Base-by-base conservation (phyloP, 129 eudicot species). In the Centrapalus pauciflorus region DNA sequence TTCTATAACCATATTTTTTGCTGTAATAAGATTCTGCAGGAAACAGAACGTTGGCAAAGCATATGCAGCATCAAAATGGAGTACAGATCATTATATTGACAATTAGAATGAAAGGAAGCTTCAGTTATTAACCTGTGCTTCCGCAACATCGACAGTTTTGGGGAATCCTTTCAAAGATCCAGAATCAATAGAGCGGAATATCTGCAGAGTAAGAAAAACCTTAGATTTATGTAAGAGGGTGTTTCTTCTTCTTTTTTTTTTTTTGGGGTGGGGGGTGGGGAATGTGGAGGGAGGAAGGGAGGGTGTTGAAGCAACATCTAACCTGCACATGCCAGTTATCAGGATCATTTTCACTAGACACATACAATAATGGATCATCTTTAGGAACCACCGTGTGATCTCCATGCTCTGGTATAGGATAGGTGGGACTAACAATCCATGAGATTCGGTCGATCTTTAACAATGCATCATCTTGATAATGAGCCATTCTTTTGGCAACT, bases 241-340 rank as follows among this genome's bases (percentile, higher is more conserved):
- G 23, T 21, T n/a, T n/a, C n/a, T n/a, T n/a, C 55, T 34, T 9
- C 21, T 20, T 55, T 29, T n/a, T n/a, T n/a, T n/a, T n/a, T n/a
- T n/a, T n/a, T n/a, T n/a, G n/a, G n/a, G n/a, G n/a, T n/a, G n/a
- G n/a, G n/a, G n/a, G n/a, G n/a, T n/a, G n/a, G n/a, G n/a, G n/a
- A n/a, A n/a, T n/a, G n/a, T 21, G 14, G 12, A 35, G 16, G 60
- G 46, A 11, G 16, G 26, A 6, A 38, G 20, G 17, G 24, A 38
- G 17, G 28, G 67, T n/a, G n/a, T n/a, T n/a, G n/a, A 24, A 14
- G 57, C 41, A 55, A 23, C 55, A 3, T 71, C 21, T 72, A 48
- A 93, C 96, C 95, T 86, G 98, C 67, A 93, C 98, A 45, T 93
- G 89, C 98, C 98, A 93, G 72, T 80, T 83, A 55, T 93, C 98